A percentile compares a stretch with the other conserved stretches of the same genome.
phyloP scores from a whole-genome alignment of 164 flowering plant species.

The Paratinospora sagittata region DNA sequence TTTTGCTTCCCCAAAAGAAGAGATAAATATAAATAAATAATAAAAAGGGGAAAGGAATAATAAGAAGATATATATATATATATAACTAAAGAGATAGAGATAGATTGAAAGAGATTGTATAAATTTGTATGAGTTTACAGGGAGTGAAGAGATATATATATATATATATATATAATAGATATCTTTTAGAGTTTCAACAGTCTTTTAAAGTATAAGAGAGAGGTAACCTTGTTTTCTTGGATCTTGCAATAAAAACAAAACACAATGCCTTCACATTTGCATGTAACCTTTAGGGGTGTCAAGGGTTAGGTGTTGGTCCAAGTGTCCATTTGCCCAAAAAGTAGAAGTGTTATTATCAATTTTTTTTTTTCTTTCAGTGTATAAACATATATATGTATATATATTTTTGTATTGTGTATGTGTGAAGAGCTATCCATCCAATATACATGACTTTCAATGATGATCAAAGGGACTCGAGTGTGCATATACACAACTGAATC shows the following conservation, averaged over 20 bases:
- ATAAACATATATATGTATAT: too few species aligned
- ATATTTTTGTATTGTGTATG: too few species aligned
- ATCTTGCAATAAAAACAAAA: conserved; percentile 1
- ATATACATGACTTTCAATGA: too few species aligned
- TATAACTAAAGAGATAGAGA: too few species aligned
- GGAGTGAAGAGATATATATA: neutral
- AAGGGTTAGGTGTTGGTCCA: neutral
- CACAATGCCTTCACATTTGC: neutral
- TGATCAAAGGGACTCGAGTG: too few species aligned
- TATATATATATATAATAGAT: too few species aligned
- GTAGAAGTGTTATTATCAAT: neutral
- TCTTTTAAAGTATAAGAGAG: neutral
- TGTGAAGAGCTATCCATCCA: too few species aligned
- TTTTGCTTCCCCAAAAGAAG: neutral
- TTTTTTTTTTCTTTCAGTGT: neutral
- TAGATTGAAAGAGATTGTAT: neutral
- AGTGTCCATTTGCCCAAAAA: neutral
- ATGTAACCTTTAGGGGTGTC: conserved; percentile 1
- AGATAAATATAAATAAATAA: neutral
- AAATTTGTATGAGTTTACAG: neutral
- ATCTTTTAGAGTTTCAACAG: neutral
- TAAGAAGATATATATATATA: neutral
- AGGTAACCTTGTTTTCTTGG: neutral
- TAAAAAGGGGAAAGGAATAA: neutral
- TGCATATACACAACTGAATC: too few species aligned